These are phyloP conservation scores for Ophiocordyceps camponoti-saundersi DNA, from an alignment of 2,329 filamentous ascomycete genomes.

Conservation along the genomic window DNA sequence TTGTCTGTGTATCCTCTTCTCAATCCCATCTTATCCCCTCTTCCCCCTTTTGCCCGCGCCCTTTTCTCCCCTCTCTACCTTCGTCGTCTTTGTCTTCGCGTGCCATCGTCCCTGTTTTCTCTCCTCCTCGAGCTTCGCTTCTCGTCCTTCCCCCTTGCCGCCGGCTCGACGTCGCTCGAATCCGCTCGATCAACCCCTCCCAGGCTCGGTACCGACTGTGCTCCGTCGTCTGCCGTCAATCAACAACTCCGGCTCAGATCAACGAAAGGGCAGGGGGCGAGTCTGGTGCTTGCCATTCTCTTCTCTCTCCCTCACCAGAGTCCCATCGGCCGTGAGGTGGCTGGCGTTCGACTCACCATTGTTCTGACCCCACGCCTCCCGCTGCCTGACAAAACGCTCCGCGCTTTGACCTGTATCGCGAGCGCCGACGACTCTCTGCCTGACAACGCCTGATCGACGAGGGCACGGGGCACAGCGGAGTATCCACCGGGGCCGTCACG, in stretches of 20 bases:
- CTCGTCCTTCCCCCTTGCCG: neutral
- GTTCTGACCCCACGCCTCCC: neutral
- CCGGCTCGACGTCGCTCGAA: neutral
- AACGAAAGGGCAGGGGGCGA: neutral
- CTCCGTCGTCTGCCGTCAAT: neutral
- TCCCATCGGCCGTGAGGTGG: neutral
- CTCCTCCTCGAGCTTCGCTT: neutral
- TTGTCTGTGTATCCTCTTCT: neutral
- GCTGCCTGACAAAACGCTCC: neutral
- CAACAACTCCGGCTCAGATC: neutral
- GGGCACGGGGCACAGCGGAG: neutral
- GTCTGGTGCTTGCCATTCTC: neutral
- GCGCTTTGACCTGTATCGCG: neutral
- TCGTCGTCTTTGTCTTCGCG: neutral
- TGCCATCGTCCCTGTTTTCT: neutral
- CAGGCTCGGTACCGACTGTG: neutral
- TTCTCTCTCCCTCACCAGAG: neutral
- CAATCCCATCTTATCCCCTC: conserved; percentile 6
- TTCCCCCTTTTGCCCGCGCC: conserved; percentile 11
- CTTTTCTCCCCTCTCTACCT: neutral
- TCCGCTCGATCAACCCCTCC: neutral
- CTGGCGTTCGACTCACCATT: neutral
- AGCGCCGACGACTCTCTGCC: neutral
- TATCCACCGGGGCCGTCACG: neutral
- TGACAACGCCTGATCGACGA: neutral